Percentiles rank a stretch among this genome's conserved stretches.
These are phyloP conservation scores for Phialophora expanda DNA, from an alignment of 2,329 filamentous ascomycete species.

Conservation along the genomic window DNA sequence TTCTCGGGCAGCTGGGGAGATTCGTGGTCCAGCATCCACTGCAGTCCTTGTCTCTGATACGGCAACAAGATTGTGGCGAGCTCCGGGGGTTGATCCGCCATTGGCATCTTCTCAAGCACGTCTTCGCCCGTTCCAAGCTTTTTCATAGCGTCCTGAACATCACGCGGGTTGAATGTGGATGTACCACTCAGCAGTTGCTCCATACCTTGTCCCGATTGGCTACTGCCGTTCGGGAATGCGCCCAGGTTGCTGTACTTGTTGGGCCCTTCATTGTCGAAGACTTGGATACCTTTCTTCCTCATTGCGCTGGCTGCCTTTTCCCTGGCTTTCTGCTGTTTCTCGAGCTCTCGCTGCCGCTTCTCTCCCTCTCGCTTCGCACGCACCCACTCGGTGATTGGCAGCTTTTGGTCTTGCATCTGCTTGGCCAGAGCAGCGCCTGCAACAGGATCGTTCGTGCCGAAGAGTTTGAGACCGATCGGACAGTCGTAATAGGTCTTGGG, in stretches of 20 bases:
- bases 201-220: constrained; percentile 47
- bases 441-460: constrained; percentile 65
- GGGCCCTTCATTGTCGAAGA: constrained; percentile 36
- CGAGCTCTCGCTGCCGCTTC: constrained; percentile 59
- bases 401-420: constrained; percentile 67
- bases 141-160: constrained; percentile 69
- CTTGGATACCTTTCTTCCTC: constrained; percentile 30
- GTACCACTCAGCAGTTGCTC: constrained; percentile 67
- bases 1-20: constrained; percentile 68
- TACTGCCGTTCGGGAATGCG: constrained; percentile 28
- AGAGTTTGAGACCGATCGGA: constrained; percentile 71
- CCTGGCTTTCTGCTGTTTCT: constrained; percentile 52
- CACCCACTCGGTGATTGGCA: constrained; percentile 62
- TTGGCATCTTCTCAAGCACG: constrained; percentile 71
- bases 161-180: constrained; percentile 64
- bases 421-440: constrained; percentile 62
- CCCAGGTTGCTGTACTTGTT: constrained; percentile 47
- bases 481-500: constrained; percentile 72
- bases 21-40: constrained; percentile 81
- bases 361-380: constrained; percentile 62
- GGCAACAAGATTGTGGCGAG: constrained; percentile 73
- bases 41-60: constrained; percentile 78
- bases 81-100: constrained; percentile 69
- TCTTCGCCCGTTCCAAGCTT: constrained; percentile 74
- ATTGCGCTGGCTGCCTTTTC: constrained; percentile 35